Evolutionary conservation across 2,329 filamentous ascomycete species (phyloP).

Genomic region (Pyrenochaeta sp.): DNA sequence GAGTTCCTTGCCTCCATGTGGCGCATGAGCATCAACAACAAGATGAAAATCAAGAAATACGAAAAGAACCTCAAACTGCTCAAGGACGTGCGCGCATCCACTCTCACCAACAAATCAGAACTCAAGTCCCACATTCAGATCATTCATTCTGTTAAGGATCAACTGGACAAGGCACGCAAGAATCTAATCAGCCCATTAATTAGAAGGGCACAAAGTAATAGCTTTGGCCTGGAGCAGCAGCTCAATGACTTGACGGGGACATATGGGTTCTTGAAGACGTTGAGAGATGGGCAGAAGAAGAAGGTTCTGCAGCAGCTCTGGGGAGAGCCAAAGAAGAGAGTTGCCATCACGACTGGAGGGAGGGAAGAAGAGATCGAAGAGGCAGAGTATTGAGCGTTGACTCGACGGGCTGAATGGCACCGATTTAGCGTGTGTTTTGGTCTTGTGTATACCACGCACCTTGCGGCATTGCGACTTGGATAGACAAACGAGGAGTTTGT

Average conservation of each 20-base stretch:
- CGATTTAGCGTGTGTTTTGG: not conserved
- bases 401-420: not conserved
- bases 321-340: conserved; percentile 40
- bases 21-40: conserved; percentile 83
- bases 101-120: conserved; percentile 85
- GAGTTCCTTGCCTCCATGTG: conserved; percentile 86
- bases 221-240: conserved; percentile 82
- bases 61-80: conserved; percentile 88
- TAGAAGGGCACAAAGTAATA: conserved; percentile 71
- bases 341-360: conserved; percentile 34
- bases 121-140: conserved; percentile 87
- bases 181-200: conserved; percentile 88
- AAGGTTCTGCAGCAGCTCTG: conserved; percentile 82
- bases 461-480: conserved; percentile 12
- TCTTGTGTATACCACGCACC: not conserved
- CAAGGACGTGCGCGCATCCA: conserved; percentile 79
- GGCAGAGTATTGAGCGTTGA: not conserved
- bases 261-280: conserved; percentile 76
- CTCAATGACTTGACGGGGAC: conserved; percentile 83
- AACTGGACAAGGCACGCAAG: conserved; percentile 81
- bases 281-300: conserved; percentile 81
- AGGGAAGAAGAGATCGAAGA: conserved; percentile 30
- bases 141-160: conserved; percentile 83
- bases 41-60: conserved; percentile 82
- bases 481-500: conserved; percentile 9